A percentile compares a stretch with the other conserved stretches of the same genome.
phyloP scores from a whole-genome alignment of 495 filamentous ascomycete genomes.

The Diplogelasinospora grovesii region DNA sequence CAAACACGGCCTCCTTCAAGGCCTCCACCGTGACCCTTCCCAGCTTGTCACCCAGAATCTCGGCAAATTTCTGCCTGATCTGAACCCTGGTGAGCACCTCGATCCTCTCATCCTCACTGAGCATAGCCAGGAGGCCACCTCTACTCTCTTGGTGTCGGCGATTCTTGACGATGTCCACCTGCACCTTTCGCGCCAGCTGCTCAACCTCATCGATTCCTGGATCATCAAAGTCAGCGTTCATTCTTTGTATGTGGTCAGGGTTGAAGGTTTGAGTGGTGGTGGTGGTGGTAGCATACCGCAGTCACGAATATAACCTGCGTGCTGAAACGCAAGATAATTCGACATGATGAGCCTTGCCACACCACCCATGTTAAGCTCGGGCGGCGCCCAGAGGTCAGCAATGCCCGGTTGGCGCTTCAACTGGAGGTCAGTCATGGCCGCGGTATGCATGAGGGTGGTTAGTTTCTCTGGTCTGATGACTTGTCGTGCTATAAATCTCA shows the following conservation, averaged over 20 bases:
- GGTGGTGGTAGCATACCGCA: slow-evolving; percentile 3
- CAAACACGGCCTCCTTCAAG: slow-evolving; percentile 19
- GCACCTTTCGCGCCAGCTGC: not conserved
- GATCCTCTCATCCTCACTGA: not conserved
- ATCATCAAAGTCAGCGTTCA: not conserved
- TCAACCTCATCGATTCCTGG: slow-evolving; percentile 9
- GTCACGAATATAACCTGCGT: slow-evolving; percentile 7
- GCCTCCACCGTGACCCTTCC: not conserved
- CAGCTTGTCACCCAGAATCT: not conserved
- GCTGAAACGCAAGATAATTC: not conserved
- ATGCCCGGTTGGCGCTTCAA: not conserved
- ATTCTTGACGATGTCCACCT: not conserved
- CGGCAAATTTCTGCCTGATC: not conserved
- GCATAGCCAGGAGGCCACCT: not conserved
- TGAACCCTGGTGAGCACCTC: slow-evolving; percentile 4
- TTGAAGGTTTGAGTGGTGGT: not conserved
- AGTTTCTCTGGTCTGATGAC: slow-evolving; percentile 1
- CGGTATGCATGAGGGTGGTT: slow-evolving; percentile 1
- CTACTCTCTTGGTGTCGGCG: not conserved
- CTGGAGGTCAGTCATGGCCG: not conserved
- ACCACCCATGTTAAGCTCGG: not conserved
- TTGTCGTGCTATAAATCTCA: not conserved
- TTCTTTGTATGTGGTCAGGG: not conserved
- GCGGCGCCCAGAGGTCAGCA: not conserved
- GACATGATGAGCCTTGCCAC: not conserved